Base-by-base conservation (phyloP, 441 rosid genomes). In the California macrophylla region DNA sequence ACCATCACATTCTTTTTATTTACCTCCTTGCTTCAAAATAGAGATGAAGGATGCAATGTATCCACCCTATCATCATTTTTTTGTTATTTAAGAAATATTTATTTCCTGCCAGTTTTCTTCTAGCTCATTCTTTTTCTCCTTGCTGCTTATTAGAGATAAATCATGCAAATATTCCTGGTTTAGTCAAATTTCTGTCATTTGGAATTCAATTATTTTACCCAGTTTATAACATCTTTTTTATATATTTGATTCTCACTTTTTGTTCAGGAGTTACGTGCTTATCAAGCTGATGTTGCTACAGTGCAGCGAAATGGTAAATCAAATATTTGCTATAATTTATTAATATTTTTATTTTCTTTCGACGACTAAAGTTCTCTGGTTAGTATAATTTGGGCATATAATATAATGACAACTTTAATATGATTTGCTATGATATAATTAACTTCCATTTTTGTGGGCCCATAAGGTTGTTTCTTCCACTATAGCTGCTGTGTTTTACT, bases 231-330 rank as follows among this genome's bases (percentile, higher is more conserved):
- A 24, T 15, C 64, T 61, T 61, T 10, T 61, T 61, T 18, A 60
- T 76, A 26, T n/a, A 40, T 73, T 68, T 32, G 42, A 72, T 69
- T 66, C 72, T 72, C 42, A 60, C 38, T 54, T 66, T 77, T 69
- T 60, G 72, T 62, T 77, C 82, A 93, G 98, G 98, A 93, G 77
- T 69, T 93, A 72, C 96, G 97, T 62, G 99, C 99, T 66, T 94
- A 94, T 80, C 99, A 94, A 87, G 99, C 99, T 79, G 96, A 94
- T 77, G 85, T 80, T 72, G 99, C 99, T 2, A 94, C 96, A 40
- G 92, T 89, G 70, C 77, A 86, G 66, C 87, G 98, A 78, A 91
- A 93, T 87, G 98, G 98, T 91, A 89, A 74, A 34, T 16, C 26
- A 23, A 71, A 47, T 30, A 73, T 20, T 50, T 8, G 0, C 18